Conservation (phyloP, 208 protist species). For the Leishmania gerbilli region DNA sequence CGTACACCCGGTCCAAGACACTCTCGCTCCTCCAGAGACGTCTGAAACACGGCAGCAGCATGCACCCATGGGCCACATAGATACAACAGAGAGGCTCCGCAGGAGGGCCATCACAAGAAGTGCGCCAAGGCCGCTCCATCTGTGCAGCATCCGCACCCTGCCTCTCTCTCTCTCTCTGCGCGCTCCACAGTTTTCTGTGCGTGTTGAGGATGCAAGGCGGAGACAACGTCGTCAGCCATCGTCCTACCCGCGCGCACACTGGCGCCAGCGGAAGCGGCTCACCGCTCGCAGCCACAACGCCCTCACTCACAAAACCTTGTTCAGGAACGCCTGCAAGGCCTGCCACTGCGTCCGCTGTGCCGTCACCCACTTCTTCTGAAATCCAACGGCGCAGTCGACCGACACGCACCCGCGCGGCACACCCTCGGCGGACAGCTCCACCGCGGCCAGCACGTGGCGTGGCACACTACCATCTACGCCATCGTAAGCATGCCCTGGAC, state of each 20-base stretch:
- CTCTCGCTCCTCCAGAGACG: neutral
- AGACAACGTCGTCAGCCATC: neutral
- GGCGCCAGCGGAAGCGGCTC: neutral
- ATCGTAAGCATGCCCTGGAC: neutral
- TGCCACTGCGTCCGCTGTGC: conserved; percentile 53
- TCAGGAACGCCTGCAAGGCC: conserved; percentile 42
- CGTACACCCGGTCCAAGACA: neutral
- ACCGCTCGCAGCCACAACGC: neutral
- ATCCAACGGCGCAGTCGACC: conserved; percentile 68
- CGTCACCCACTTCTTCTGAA: conserved; percentile 63
- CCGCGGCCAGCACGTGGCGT: conserved; percentile 14
- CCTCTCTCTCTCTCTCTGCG: neutral
- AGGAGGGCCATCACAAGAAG: neutral
- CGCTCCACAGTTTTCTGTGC: neutral
- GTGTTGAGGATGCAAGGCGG: neutral
- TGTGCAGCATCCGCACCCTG: neutral
- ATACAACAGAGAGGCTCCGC: neutral
- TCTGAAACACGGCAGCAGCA: neutral
- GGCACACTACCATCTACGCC: conserved; percentile 14
- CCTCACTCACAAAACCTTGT: conserved; percentile 19
- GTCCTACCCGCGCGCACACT: neutral
- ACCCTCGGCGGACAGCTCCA: conserved; percentile 16
- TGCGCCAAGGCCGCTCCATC: neutral
- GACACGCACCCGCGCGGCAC: conserved; percentile 51
- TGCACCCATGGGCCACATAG: neutral